phyloP scores from a whole-genome alignment of 768 basidiomycete species.

The Asterophora lycoperdoides region DNA sequence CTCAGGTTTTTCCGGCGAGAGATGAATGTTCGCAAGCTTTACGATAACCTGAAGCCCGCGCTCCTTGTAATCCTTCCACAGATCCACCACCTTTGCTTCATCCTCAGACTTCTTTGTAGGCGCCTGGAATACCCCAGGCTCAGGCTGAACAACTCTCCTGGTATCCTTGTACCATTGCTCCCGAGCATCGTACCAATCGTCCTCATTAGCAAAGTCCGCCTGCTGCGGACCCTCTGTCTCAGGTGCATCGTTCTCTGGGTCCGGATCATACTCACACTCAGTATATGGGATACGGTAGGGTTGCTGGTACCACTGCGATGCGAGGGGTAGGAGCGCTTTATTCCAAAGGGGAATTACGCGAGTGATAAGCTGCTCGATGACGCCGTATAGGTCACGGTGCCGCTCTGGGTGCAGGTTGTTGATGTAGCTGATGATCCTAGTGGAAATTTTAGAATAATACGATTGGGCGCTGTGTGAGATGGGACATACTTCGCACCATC shows the following conservation, averaged over 20 bases:
- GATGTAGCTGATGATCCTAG: slow-evolving; percentile 37
- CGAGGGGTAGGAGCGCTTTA: slow-evolving; percentile 18
- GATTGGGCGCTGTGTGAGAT: neutral
- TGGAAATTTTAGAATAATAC: neutral
- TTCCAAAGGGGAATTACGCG: slow-evolving; percentile 32
- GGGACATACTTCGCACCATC: slow-evolving; percentile 15
- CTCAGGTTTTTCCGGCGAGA: slow-evolving; percentile 12
- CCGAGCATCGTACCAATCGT: slow-evolving; percentile 13
- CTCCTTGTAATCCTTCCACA: slow-evolving; percentile 5
- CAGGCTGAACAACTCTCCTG: slow-evolving; percentile 16
- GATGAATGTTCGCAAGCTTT: slow-evolving; percentile 15
- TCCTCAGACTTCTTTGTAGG: neutral
- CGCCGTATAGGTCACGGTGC: slow-evolving; percentile 21
- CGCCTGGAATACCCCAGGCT: slow-evolving; percentile 17
- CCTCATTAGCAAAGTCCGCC: slow-evolving; percentile 16
- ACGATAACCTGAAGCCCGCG: slow-evolving; percentile 15
- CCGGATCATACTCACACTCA: slow-evolving; percentile 14
- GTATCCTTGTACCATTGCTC: slow-evolving; percentile 14
- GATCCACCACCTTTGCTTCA: slow-evolving; percentile 3
- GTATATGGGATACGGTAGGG: slow-evolving; percentile 16
- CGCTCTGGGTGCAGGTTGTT: slow-evolving; percentile 36
- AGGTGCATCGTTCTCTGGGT: slow-evolving; percentile 8
- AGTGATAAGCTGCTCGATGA: slow-evolving; percentile 24
- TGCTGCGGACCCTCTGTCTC: slow-evolving; percentile 18
- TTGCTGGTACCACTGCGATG: too few relatives aligned